Percentiles rank a stretch among this genome's conserved stretches.
phyloP scores from a whole-genome alignment of 805 yeast genomes.

The Sporopachydermia quercuum region DNA sequence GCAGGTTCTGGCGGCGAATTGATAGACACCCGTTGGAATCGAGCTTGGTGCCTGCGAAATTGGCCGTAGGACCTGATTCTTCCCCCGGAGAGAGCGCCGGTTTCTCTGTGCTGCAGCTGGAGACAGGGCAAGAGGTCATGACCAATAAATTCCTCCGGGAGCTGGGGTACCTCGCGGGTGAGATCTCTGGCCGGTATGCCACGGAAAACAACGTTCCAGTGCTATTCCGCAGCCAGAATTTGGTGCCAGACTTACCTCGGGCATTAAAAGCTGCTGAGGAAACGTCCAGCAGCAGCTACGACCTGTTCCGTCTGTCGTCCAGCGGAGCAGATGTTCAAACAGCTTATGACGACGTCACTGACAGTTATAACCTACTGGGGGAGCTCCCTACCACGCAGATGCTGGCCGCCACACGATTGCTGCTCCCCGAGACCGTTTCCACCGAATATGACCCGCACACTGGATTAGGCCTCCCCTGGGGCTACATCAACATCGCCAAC shows the following conservation, averaged over 20 bases:
- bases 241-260: conserved; percentile 15
- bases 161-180: conserved; percentile 17
- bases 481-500: conserved; percentile 16
- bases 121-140: not conserved
- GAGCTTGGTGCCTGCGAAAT: not conserved
- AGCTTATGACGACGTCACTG: conserved; percentile 9
- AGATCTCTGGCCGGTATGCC: conserved; percentile 17
- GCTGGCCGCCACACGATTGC: conserved; percentile 8
- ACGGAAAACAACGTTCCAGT: conserved; percentile 14
- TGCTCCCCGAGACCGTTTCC: conserved; percentile 12
- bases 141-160: conserved; percentile 11
- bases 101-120: conserved; percentile 12
- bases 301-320: no score
- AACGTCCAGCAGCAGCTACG: no score
- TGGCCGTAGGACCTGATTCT: not conserved
- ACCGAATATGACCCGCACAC: conserved; percentile 14
- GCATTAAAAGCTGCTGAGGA: conserved; percentile 14
- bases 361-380: not conserved
- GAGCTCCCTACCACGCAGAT: not conserved
- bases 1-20: not conserved
- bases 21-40: conserved; percentile 1
- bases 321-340: conserved; percentile 11
- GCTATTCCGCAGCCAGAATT: conserved; percentile 16
- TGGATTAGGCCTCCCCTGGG: conserved; percentile 15
- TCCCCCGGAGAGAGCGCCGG: conserved; percentile 2